A percentile compares a stretch with the other conserved stretches of the same genome.
Conservation (phyloP, 2,329 filamentous ascomycete genomes). For the Gaeumannomyces tritici region DNA sequence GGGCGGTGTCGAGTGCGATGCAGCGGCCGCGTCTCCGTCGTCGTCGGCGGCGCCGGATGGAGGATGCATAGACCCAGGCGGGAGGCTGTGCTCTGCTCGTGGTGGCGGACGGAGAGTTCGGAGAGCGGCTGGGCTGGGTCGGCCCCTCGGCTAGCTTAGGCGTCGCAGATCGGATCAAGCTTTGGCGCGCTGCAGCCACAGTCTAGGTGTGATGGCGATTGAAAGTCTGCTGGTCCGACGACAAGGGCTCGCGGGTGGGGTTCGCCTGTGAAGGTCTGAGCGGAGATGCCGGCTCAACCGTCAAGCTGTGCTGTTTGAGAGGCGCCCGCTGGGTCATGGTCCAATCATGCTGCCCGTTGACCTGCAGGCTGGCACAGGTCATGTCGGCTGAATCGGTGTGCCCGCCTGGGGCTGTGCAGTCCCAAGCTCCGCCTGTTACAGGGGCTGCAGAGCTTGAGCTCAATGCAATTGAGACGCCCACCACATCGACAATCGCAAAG, state of each 20-base stretch:
- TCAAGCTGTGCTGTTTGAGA: background rate
- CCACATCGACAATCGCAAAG: no score
- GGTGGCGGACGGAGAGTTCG: conserved; percentile 6
- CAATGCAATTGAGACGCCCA: no score
- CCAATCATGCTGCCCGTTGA: background rate
- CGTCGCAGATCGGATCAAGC: background rate
- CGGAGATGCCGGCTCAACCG: background rate
- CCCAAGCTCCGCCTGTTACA: no score
- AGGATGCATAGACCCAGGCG: background rate
- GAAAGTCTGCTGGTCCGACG: background rate
- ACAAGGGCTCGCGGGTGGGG: background rate
- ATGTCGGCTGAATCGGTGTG: no score
- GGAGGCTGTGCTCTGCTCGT: background rate
- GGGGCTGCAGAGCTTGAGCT: no score
- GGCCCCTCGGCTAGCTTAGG: background rate
- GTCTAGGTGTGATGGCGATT: background rate
- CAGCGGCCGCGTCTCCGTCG: conserved; percentile 2
- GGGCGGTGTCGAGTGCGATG: background rate
- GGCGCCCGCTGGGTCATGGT: background rate
- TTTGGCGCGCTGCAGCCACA: background rate
- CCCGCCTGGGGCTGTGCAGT: no score
- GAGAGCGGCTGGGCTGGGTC: conserved; percentile 11
- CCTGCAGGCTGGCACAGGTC: background rate
- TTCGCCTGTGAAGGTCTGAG: background rate
- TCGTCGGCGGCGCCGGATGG: conserved; percentile 7